Evolutionary conservation across 202 grass and related monocot genomes (phyloP).

Genomic region (Zoysia matrella): DNA sequence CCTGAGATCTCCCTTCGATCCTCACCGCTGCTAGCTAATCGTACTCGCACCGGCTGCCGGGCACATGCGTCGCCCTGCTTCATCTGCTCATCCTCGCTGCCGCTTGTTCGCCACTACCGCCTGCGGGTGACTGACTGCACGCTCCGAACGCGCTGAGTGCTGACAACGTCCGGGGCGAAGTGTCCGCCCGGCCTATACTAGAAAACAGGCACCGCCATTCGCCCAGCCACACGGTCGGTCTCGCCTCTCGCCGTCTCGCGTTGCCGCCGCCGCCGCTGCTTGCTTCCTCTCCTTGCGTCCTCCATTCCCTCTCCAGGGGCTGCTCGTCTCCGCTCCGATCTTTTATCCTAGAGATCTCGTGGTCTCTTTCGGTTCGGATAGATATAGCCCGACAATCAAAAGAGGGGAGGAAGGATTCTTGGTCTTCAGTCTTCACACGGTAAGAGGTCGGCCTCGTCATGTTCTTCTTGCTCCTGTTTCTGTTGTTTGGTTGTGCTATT

Average conservation of each 20-base stretch:
- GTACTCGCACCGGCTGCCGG: neutral
- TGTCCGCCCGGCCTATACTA: constrained; percentile 27
- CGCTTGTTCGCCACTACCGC: constrained; percentile 29
- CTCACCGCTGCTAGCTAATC: neutral
- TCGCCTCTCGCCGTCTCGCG: too few species aligned
- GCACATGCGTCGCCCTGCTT: neutral
- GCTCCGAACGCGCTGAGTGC: constrained; percentile 18
- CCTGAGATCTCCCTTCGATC: neutral
- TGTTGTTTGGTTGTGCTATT: too few species aligned
- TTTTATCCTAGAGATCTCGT: neutral
- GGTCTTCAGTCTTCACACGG: neutral
- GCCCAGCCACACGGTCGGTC: neutral
- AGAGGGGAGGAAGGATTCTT: neutral
- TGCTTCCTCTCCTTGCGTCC: neutral
- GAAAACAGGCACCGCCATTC: constrained; percentile 10
- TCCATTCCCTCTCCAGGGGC: neutral
- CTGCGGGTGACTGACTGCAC: neutral
- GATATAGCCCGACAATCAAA: neutral
- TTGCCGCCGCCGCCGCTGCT: neutral
- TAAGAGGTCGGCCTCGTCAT: constrained; percentile 14
- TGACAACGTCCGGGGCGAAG: constrained; percentile 19
- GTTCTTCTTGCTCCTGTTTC: neutral
- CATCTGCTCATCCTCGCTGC: neutral
- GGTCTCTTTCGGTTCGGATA: neutral
- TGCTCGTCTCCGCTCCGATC: neutral